A percentile compares a stretch with the other conserved stretches of the same genome.
phyloP scores from a whole-genome alignment of 2,329 filamentous ascomycete species.

The Albifimbria verrucaria region DNA sequence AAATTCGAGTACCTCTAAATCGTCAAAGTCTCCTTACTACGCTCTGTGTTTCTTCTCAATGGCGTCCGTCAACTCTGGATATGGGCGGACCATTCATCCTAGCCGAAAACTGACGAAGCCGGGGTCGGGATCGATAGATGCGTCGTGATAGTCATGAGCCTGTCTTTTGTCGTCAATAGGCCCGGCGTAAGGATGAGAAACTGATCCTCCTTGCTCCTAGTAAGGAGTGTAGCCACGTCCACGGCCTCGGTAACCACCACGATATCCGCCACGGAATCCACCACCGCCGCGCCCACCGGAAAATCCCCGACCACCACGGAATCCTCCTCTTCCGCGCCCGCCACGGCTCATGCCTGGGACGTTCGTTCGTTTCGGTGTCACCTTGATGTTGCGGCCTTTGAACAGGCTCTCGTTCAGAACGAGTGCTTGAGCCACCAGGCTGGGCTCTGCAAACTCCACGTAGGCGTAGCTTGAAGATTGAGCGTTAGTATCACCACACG shows the following conservation, averaged over 20 bases:
- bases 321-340: conserved; percentile 62
- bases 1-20: too few species aligned
- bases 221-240: conserved; percentile 64
- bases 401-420: conserved; percentile 96
- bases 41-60: neutral
- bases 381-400: conserved; percentile 93
- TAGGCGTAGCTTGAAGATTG: conserved; percentile 77
- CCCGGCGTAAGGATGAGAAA: conserved; percentile 9
- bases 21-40: neutral
- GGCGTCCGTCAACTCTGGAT: too few species aligned
- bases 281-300: conserved; percentile 48
- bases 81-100: neutral
- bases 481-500: conserved; percentile 11
- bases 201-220: conserved; percentile 41
- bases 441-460: conserved; percentile 95
- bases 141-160: neutral
- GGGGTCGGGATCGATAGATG: neutral
- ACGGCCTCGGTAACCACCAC: conserved; percentile 65
- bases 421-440: conserved; percentile 85
- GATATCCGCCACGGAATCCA: conserved; percentile 55
- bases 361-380: conserved; percentile 92
- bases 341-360: conserved; percentile 88
- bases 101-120: neutral
- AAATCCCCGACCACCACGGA: conserved; percentile 49
- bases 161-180: conserved; percentile 13